Base-by-base conservation (phyloP, 768 basidiomycete genomes). In the Fibroporia radiculosa region DNA sequence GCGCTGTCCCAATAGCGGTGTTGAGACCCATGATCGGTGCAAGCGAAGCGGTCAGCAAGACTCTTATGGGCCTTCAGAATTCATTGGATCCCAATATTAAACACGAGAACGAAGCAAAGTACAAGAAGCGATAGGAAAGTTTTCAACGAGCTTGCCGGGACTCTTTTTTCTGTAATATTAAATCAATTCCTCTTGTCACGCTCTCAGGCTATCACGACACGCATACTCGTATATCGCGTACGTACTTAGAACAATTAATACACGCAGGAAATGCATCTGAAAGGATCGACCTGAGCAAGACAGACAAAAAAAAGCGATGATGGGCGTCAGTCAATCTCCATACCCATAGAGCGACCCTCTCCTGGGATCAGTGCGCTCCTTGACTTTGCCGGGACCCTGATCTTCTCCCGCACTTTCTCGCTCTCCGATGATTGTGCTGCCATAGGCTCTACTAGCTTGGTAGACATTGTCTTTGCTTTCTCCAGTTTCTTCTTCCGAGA, bases 11-110 rank as follows among this genome's bases (percentile, higher is more conserved):
- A 5, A 93, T 98, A 47, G 96, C 96, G 0, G 93, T 99, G 10
- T 67, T 99, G 54, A 93, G 90, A 56, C 93, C 96, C 1, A 95
- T 96, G 91, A 99, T 98, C 46, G 96, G 96, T 3, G 93, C 93
- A 3, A 91, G 84, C 40, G 95, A 96, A 64, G 96, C 96, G 2
- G 85, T 98, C 48, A 85, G 91, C 66, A 93, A 98, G 70, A 93
- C 95, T 0, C 66, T 98, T 28, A 74, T 97, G 44, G 96, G 96
- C 6, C 71, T 99, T 29, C 85, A 93, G 55, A 98, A 98, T 61
- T 78, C 90, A 36, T 67, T 99, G 56, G 93, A 98, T 62, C 93
- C 95, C 8, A 77, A 82, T 47, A 71, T 85, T 38, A 78, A 80
- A 35, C 72, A 77, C 41, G 92, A 95, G 60, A 85, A 84, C 54